A percentile compares a stretch with the other conserved stretches of the same genome.
These are phyloP conservation scores for Tricholoma furcatifolium DNA, from an alignment of 768 basidiomycete genomes.

Conservation along the genomic window DNA sequence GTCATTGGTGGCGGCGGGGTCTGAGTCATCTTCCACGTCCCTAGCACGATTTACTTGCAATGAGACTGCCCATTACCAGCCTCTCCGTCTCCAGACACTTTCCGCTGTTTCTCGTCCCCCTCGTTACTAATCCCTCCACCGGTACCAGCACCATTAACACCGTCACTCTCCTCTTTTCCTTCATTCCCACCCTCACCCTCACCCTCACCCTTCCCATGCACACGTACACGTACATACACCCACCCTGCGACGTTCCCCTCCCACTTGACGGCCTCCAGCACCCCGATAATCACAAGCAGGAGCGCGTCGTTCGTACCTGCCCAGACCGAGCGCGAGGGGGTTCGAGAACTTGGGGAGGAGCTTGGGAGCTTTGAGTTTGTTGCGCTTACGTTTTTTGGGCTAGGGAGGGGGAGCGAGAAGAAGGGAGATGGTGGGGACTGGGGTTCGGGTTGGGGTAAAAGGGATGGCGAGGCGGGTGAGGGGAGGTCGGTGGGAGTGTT, in stretches of 20 bases:
- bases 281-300: slow-evolving; percentile 64
- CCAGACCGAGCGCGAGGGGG: neutral
- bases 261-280: slow-evolving; percentile 56
- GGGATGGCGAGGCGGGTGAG: neutral
- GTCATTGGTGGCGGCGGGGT: no score
- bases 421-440: no score
- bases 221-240: slow-evolving; percentile 35
- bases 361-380: slow-evolving; percentile 6
- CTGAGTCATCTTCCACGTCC: no score
- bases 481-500: neutral
- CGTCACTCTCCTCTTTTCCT: no score
- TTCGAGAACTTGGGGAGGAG: neutral
- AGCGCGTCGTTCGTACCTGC: slow-evolving; percentile 51
- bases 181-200: no score
- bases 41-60: no score
- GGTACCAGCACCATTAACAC: no score
- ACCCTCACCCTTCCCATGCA: neutral
- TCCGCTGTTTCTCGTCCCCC: no score
- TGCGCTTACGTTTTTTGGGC: slow-evolving; percentile 17
- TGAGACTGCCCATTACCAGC: no score
- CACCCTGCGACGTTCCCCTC: slow-evolving; percentile 69
- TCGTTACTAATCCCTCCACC: no score
- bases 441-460: neutral
- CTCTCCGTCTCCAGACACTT: no score
- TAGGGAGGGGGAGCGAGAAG: neutral